These are phyloP conservation scores for Phlebiopsis gigantea DNA, from an alignment of 768 basidiomycete genomes.

Conservation along the genomic window DNA sequence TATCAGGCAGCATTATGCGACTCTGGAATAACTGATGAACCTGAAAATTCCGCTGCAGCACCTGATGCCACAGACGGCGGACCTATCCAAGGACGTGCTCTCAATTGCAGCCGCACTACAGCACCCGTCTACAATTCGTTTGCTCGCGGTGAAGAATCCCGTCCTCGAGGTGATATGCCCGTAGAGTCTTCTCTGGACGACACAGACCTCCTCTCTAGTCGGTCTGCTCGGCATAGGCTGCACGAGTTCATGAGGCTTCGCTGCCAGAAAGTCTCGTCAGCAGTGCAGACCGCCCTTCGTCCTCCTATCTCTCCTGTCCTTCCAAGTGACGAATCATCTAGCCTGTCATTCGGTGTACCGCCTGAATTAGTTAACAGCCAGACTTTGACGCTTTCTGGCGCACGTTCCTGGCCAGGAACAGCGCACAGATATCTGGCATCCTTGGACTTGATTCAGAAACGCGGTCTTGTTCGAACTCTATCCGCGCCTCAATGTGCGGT, in stretches of 20 bases:
- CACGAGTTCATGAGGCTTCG: constrained; percentile 2
- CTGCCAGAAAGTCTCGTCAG: background rate
- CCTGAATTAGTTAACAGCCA: constrained; percentile 16
- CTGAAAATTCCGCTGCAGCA: background rate
- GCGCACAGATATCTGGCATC: constrained; percentile 67
- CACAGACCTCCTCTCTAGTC: background rate
- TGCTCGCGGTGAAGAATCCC: too few species aligned
- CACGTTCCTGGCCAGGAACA: constrained; percentile 32
- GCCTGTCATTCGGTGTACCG: constrained; percentile 5
- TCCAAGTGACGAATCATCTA: background rate
- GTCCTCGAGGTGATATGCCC: too few species aligned
- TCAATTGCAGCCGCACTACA: too few species aligned
- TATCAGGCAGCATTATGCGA: background rate
- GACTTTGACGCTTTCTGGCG: constrained; percentile 11
- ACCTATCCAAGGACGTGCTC: too few species aligned
- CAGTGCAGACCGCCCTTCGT: background rate
- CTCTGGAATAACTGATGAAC: background rate
- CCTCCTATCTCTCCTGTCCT: background rate
- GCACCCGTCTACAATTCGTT: too few species aligned
- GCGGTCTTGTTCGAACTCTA: constrained; percentile 50
- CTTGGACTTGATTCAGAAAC: constrained; percentile 63
- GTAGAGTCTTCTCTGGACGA: background rate
- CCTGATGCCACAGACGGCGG: background rate
- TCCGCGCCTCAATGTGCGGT: constrained; percentile 39
- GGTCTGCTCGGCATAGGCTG: background rate